Percentiles rank a stretch among this genome's conserved stretches.
Evolutionary conservation across 768 basidiomycete genomes (phyloP).

Genomic region (Lactifluus echinatus): DNA sequence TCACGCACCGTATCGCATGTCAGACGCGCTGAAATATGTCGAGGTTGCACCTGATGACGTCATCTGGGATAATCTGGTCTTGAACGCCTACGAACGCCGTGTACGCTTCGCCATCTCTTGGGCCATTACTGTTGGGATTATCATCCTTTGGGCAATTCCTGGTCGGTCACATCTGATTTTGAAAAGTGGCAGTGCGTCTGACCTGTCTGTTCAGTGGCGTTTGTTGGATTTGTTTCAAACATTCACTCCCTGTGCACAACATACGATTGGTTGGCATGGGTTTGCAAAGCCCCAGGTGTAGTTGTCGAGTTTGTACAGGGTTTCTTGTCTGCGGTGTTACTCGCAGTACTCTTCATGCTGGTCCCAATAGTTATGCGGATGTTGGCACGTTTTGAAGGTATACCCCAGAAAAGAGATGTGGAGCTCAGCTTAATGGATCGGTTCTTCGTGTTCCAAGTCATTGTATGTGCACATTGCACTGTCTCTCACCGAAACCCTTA

Average conservation of each 20-base stretch:
- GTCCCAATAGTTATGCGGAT: conserved; percentile 77
- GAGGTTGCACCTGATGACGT: conserved; percentile 86
- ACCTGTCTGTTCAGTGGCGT: conserved; percentile 23
- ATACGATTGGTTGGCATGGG: conserved; percentile 72
- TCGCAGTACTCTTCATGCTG: conserved; percentile 88
- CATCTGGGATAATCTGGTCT: conserved; percentile 81
- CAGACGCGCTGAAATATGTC: conserved; percentile 43
- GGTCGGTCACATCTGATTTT: conserved; percentile 31
- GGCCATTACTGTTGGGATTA: conserved; percentile 66
- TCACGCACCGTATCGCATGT: conserved; percentile 80
- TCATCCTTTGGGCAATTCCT: conserved; percentile 85
- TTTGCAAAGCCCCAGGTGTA: conserved; percentile 56
- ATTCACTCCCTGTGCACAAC: conserved; percentile 56
- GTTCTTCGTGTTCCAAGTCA: conserved; percentile 86
- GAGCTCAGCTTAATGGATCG: conserved; percentile 90
- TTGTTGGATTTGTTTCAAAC: conserved; percentile 84
- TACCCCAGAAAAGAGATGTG: conserved; percentile 72
- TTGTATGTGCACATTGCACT: conserved; percentile 42
- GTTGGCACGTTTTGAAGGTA: conserved; percentile 80
- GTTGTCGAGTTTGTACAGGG: conserved; percentile 83
- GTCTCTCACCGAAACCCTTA: neutral
- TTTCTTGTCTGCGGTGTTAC: conserved; percentile 77
- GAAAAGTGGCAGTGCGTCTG: neutral
- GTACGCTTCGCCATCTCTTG: conserved; percentile 45
- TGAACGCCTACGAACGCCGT: conserved; percentile 77